Evolutionary conservation across 1,139 yeast species (phyloP).

Genomic region (Blastobotrys ciferrii): DNA sequence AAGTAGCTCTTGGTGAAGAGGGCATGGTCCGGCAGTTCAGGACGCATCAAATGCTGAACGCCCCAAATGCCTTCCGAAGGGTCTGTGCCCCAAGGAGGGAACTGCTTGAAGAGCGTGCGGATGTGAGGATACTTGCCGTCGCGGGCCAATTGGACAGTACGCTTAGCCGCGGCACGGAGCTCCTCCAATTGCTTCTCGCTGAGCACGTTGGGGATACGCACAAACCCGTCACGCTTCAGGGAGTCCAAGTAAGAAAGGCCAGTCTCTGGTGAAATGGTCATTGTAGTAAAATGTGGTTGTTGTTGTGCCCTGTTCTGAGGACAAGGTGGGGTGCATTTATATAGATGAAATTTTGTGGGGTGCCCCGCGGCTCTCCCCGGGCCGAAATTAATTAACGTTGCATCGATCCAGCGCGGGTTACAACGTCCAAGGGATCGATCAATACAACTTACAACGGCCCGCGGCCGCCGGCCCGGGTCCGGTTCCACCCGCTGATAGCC

Average conservation of each 20-base stretch:
- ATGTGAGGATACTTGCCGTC: slow-evolving; percentile 54
- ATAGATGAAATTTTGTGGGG: slow-evolving; percentile 4
- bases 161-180: slow-evolving; percentile 43
- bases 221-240: slow-evolving; percentile 41
- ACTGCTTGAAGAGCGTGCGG: slow-evolving; percentile 51
- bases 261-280: slow-evolving; percentile 18
- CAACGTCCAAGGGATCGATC: too few relatives aligned
- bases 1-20: slow-evolving; percentile 16
- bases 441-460: too few relatives aligned
- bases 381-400: too few relatives aligned
- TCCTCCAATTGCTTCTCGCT: slow-evolving; percentile 43
- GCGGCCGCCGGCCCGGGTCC: too few relatives aligned
- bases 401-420: too few relatives aligned
- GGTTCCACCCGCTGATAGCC: too few relatives aligned
- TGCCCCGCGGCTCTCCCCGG: too few relatives aligned
- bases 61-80: slow-evolving; percentile 61
- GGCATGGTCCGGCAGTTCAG: slow-evolving; percentile 42
- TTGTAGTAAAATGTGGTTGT: background rate
- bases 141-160: slow-evolving; percentile 47
- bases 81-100: slow-evolving; percentile 61
- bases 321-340: background rate
- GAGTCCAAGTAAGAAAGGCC: slow-evolving; percentile 16
- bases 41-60: slow-evolving; percentile 50
- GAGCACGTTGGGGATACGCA: slow-evolving; percentile 45
- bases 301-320: background rate